These are phyloP conservation scores for Davidsoniella eucalypti DNA, from an alignment of 2,329 filamentous ascomycete genomes.

Conservation along the genomic window DNA sequence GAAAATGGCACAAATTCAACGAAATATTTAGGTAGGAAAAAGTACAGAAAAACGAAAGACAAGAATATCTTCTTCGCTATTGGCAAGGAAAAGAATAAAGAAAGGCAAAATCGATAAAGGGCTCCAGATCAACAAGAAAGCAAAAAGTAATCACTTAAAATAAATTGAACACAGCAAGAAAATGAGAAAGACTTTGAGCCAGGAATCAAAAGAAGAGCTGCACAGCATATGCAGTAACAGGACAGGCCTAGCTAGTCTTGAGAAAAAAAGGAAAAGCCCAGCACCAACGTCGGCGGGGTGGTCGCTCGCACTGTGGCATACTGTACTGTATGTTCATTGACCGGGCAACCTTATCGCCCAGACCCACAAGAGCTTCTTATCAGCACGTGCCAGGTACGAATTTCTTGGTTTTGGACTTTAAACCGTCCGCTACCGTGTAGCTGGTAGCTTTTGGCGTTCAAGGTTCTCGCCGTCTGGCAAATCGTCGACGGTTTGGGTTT, in stretches of 20 bases:
- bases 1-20: background rate
- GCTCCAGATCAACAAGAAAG: background rate
- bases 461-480: too few species aligned
- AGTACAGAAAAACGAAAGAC: background rate
- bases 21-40: background rate
- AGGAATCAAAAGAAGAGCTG: background rate
- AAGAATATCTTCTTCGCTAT: too few species aligned
- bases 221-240: background rate
- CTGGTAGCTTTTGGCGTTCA: too few species aligned
- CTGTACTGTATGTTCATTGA: conserved; percentile 5
- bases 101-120: too few species aligned
- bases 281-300: conserved; percentile 11
- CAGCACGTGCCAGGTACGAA: background rate
- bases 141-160: background rate
- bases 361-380: conserved; percentile 3
- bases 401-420: too few species aligned
- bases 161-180: background rate
- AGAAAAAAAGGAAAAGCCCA: background rate
- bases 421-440: too few species aligned
- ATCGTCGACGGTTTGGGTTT: too few species aligned
- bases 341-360: conserved; percentile 4
- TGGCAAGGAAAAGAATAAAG: too few species aligned
- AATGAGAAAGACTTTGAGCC: background rate
- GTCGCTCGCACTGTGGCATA: background rate
- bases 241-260: background rate